Evolutionary conservation across 257 asterid genomes (phyloP), one percentile per base, ranked within the genome.

Genomic region (Solanum pinnatisectum): DNA sequence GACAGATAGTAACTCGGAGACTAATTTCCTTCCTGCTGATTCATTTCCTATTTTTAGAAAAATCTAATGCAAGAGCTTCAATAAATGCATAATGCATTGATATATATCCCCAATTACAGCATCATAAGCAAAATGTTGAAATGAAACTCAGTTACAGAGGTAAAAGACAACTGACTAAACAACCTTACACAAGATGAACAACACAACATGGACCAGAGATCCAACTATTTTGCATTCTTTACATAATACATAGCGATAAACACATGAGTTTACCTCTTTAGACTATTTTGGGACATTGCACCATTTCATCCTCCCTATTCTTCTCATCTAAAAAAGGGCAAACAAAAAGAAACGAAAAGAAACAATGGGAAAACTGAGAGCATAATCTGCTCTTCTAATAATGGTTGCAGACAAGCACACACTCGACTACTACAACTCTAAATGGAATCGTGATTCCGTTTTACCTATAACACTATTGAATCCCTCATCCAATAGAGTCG

Each of bases 401-500:
- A 32, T 32, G 44, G 71, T 20, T 32, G 71, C 44, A 49, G 30
- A 32, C 32, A 23, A 3, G 3, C 67, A 30, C 65, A 49, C 86
- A 82, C 86, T 52, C 13, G 22, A 52, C 70, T 30, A 18, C 32
- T 82, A 82, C 86, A 49, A 82, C 32, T 49, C 71, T 82, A 82
- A 82, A 32, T 82, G 46, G 44, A 82, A 49, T 20, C 40, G 5
- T 3, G 37, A 27, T 25, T 40, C 60, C 3, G 35, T 40, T n/a
- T 40, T 44, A 44, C 84, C 85, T 81, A 30, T 30, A 8, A 2
- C 14, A 32, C 10, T 59, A 10, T 12, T 25, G 40, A 30, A 49
- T 88, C 18, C 84, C 72, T 88, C 83, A 39, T 30, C 89, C 87
- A 15, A 89, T 36, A 27, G 89, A 84, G 27, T 70, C 83, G 5